Evolutionary conservation across 768 basidiomycete genomes (phyloP).

Genomic region (Tulasnella calospora): DNA sequence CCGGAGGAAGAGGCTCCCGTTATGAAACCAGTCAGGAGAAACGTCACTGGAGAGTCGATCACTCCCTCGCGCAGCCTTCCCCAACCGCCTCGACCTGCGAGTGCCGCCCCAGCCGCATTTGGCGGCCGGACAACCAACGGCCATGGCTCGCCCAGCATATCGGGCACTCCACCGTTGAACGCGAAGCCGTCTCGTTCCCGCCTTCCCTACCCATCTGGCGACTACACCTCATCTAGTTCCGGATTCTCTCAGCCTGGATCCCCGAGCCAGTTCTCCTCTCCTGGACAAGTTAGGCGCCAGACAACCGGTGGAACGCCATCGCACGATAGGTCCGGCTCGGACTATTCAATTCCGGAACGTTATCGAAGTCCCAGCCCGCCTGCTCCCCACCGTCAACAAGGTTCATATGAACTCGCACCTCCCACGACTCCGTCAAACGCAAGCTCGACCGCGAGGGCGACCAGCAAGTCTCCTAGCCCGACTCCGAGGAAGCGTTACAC

Average conservation of each 20-base stretch:
- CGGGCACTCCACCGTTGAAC: constrained; percentile 1
- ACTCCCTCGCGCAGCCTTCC: constrained; percentile 39
- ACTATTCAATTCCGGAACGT: constrained; percentile 16
- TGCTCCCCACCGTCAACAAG: background rate
- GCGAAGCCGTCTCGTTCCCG: constrained; percentile 44
- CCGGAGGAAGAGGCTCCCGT: background rate
- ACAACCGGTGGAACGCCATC: background rate
- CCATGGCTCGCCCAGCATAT: background rate
- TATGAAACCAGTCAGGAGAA: background rate
- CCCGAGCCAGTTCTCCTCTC: constrained; percentile 42
- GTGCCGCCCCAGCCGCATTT: constrained; percentile 22
- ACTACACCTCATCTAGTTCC: constrained; percentile 60
- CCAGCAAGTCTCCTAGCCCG: constrained; percentile 59
- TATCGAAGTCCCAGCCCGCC: constrained; percentile 18
- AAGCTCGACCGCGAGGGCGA: constrained; percentile 35
- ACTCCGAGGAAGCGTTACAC: constrained; percentile 73
- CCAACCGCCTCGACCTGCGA: constrained; percentile 36
- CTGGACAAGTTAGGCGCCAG: background rate
- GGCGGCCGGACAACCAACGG: constrained; percentile 27
- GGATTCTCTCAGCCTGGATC: constrained; percentile 43
- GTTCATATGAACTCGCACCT: constrained; percentile 2
- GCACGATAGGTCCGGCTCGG: constrained; percentile 34
- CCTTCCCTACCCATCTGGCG: constrained; percentile 77
- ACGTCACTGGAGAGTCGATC: background rate
- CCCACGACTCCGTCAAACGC: constrained; percentile 21